Base-by-base conservation (phyloP, 2,329 filamentous ascomycete species). In the Pyrenochaeta sp. region DNA sequence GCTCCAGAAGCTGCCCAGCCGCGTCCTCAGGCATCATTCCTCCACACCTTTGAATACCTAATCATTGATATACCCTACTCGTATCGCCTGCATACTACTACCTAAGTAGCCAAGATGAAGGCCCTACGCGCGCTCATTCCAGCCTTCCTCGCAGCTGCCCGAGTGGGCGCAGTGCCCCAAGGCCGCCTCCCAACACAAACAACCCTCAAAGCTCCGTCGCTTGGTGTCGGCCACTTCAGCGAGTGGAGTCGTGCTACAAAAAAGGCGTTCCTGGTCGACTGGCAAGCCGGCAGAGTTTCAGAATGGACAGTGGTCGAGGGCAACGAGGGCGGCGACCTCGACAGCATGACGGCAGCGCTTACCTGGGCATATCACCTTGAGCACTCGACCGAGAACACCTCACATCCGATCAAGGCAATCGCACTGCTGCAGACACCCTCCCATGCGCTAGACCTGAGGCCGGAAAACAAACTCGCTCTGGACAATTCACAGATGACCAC, bases 341-440 rank as follows among this genome's bases (percentile, higher is more conserved):
- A 77, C 53, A 68, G 61, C 44, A 74, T 77, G 72, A 68, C 74
- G 1, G 67, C 73, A 1, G 75, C 75, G 5, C 60, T 78, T 6
- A 72, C 73, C 6, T 78, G 75, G 75, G 74, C 75, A 4, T 78
- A 77, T 50, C 75, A 78, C 47, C 66, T 78, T 3, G 66, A 69
- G 53, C 75, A 78, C 50, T 67, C 72, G 13, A 75, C 72, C 1
- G 54, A 63, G 31, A 76, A 77, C 46, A 69, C 69, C 1, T 71
- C 72, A 6, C 51, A 71, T 30, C 75, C 74, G 0, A 44, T 73
- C 49, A 77, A 76, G 48, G 75, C 74, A 5, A 75, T 78, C 41
- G 75, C 75, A 1, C 57, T 78, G 31, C 61, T 78, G 19, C 75
- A 78, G 51, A 78, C 75, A 0, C 72, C 73, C 0, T 72, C 69